A percentile compares a stretch with the other conserved stretches of the same genome.
These are phyloP conservation scores for Tolypocladium ovalisporum DNA, from an alignment of 2,329 filamentous ascomycete genomes.

Conservation along the genomic window DNA sequence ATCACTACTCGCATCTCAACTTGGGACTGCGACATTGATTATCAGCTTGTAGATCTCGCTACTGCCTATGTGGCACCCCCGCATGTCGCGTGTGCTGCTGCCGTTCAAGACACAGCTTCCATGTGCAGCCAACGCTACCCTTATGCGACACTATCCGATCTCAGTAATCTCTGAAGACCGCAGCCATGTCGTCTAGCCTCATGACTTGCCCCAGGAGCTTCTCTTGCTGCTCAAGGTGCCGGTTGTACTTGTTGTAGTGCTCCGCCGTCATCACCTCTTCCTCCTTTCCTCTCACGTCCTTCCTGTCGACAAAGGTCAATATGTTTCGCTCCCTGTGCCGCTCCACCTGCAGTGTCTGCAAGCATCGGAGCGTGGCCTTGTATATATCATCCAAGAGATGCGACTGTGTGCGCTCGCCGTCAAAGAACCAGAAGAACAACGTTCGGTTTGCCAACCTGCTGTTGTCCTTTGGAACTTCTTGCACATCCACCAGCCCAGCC, in stretches of 20 bases:
- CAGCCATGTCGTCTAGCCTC: conserved; percentile 75
- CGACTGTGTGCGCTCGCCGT: conserved; percentile 58
- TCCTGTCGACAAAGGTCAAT: conserved; percentile 71
- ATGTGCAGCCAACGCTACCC: not conserved
- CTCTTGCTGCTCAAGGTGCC: conserved; percentile 53
- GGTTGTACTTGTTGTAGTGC: conserved; percentile 55
- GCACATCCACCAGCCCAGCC: conserved; percentile 77
- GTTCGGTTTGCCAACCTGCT: conserved; percentile 72
- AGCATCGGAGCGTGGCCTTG: conserved; percentile 75
- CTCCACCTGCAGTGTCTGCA: conserved; percentile 73
- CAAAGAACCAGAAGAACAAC: conserved; percentile 87
- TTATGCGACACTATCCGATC: not conserved
- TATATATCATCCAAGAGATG: conserved; percentile 73
- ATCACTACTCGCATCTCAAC: not conserved
- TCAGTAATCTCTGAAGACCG: conserved; percentile 70
- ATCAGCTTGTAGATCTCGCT: not conserved
- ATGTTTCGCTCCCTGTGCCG: conserved; percentile 60
- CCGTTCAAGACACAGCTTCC: not conserved
- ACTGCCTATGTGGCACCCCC: not conserved
- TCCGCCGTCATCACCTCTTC: conserved; percentile 66
- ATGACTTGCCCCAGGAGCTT: conserved; percentile 69
- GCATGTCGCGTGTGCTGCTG: not conserved
- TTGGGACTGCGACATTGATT: not conserved
- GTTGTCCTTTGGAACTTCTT: conserved; percentile 87
- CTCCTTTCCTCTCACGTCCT: conserved; percentile 76